Evolutionary conservation across 371 early-diverging fungal genomes (phyloP).

Genomic region (Apophysomyces ossiformis): DNA sequence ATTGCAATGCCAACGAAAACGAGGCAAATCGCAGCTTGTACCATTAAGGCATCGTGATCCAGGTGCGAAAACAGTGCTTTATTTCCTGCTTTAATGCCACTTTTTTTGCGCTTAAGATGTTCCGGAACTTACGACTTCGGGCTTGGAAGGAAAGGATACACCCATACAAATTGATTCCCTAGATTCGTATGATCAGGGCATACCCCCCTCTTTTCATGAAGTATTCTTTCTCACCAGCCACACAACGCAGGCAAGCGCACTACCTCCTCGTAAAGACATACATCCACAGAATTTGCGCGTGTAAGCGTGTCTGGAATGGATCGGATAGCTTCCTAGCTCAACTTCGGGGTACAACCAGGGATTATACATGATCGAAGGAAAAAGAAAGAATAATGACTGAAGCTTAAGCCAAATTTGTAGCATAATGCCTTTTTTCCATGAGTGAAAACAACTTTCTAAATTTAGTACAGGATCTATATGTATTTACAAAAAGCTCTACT

Average conservation of each 20-base stretch:
- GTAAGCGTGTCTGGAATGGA: constrained; percentile 27
- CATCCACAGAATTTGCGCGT: constrained; percentile 33
- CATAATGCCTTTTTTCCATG: background rate
- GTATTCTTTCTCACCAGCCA: constrained; percentile 22
- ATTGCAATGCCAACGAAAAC: constrained; percentile 34
- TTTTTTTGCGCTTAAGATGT: background rate
- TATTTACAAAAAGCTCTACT: background rate
- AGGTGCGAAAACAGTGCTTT: constrained; percentile 45
- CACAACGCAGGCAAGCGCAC: constrained; percentile 22
- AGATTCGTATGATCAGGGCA: background rate
- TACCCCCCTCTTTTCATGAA: background rate
- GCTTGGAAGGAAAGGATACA: constrained; percentile 2
- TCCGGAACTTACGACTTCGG: constrained; percentile 3
- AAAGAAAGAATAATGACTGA: background rate
- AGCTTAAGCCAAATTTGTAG: background rate
- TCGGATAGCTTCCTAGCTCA: constrained; percentile 1
- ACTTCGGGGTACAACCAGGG: constrained; percentile 22
- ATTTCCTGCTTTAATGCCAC: background rate
- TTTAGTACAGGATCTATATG: background rate
- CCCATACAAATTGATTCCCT: background rate
- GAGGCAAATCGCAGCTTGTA: constrained; percentile 39
- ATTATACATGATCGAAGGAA: background rate
- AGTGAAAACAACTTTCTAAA: constrained; percentile 16
- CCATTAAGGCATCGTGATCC: constrained; percentile 28
- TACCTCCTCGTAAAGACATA: constrained; percentile 30